phyloP scores from a whole-genome alignment of 2,329 filamentous ascomycete species.

The Aspergillus eucalypticola region DNA sequence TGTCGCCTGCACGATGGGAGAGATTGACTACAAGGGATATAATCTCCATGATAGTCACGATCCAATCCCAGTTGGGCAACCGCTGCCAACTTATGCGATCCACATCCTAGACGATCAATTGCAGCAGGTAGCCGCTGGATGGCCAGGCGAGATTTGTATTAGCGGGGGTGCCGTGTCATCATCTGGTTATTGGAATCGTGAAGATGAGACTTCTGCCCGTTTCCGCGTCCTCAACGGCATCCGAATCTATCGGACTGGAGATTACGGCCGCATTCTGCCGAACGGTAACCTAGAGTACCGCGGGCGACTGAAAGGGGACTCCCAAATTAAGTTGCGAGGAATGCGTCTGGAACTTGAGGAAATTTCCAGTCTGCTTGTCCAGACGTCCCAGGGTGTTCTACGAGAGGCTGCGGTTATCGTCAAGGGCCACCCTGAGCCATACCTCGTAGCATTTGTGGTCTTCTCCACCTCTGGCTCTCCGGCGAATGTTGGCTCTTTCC shows the following conservation, averaged over 20 bases:
- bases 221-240: neutral
- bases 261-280: slow-evolving; percentile 12
- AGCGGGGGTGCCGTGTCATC: slow-evolving; percentile 9
- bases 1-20: neutral
- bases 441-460: neutral
- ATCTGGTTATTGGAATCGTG: neutral
- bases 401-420: slow-evolving; percentile 7
- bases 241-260: slow-evolving; percentile 10
- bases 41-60: no score
- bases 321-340: slow-evolving; percentile 14
- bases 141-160: slow-evolving; percentile 11
- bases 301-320: slow-evolving; percentile 12
- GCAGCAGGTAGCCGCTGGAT: slow-evolving; percentile 11
- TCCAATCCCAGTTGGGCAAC: slow-evolving; percentile 7
- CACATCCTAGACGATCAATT: slow-evolving; percentile 10
- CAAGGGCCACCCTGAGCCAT: neutral
- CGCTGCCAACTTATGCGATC: slow-evolving; percentile 10
- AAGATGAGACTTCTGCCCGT: neutral
- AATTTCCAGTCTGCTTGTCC: slow-evolving; percentile 7
- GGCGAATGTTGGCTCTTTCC: no score
- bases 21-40: neutral
- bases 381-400: slow-evolving; percentile 3
- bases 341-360: slow-evolving; percentile 11
- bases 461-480: neutral
- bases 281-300: slow-evolving; percentile 10